Percentiles rank a stretch among this genome's conserved stretches.
phyloP scores from a whole-genome alignment of 495 filamentous ascomycete species.

The Annulohypoxylon nitens region DNA sequence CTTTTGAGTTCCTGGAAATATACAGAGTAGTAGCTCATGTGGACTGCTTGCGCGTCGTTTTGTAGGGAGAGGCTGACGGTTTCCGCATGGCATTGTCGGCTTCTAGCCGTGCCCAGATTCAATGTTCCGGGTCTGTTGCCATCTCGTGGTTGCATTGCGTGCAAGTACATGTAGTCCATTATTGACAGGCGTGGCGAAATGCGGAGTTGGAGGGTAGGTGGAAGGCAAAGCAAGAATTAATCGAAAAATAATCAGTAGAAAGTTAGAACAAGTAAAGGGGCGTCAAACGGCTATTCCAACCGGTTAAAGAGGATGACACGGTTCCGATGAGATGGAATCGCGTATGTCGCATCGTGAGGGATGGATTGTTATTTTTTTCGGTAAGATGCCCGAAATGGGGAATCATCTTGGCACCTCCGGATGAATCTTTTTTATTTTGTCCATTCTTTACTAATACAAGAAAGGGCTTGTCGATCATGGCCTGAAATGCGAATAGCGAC shows the following conservation, averaged over 20 bases:
- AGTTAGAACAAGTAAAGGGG: constrained; percentile 27
- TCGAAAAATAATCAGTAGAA: constrained; percentile 21
- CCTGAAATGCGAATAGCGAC: constrained; percentile 33
- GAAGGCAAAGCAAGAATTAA: constrained; percentile 18
- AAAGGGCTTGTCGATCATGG: constrained; percentile 38
- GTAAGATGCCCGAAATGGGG: constrained; percentile 24
- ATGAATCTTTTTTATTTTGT: constrained; percentile 31
- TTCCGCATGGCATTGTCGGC: constrained; percentile 31
- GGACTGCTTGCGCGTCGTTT: constrained; percentile 43
- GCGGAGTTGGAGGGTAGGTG: constrained; percentile 45
- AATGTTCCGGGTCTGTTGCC: constrained; percentile 34
- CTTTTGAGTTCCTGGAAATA: constrained; percentile 28
- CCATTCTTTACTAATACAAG: constrained; percentile 23
- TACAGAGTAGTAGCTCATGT: constrained; percentile 38
- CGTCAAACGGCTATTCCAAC: constrained; percentile 41
- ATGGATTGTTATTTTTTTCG: constrained; percentile 14
- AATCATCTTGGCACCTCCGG: constrained; percentile 36
- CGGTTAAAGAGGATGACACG: constrained; percentile 36
- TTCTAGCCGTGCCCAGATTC: constrained; percentile 38
- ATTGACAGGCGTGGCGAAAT: constrained; percentile 43
- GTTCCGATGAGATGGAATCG: constrained; percentile 37
- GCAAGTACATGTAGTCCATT: constrained; percentile 37
- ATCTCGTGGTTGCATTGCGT: constrained; percentile 44
- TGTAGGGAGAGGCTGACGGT: constrained; percentile 30
- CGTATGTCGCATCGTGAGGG: constrained; percentile 15